These are phyloP conservation scores for Aspergillus neotritici DNA, from an alignment of 2,329 filamentous ascomycete genomes.

Conservation along the genomic window DNA sequence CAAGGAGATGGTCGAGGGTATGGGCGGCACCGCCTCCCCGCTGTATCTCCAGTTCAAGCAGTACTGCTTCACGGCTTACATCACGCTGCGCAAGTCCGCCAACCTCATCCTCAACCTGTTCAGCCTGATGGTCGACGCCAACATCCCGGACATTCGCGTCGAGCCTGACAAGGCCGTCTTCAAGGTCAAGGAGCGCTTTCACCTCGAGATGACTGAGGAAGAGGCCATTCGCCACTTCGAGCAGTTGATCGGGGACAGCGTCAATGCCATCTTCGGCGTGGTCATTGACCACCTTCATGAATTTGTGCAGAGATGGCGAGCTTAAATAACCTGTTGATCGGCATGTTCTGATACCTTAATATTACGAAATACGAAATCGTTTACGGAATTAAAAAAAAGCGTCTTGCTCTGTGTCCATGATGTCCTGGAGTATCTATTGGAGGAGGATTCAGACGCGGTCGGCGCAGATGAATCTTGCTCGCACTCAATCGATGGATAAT, in stretches of 20 bases:
- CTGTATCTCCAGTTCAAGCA: constrained; percentile 88
- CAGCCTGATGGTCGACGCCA: constrained; percentile 93
- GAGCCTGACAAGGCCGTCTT: constrained; percentile 90
- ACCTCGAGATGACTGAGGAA: constrained; percentile 84
- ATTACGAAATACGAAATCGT: not conserved
- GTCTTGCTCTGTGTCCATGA: too few species aligned
- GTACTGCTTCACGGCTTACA: constrained; percentile 93
- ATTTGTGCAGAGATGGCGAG: constrained; percentile 83
- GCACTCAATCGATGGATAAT: too few species aligned
- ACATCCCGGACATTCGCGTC: constrained; percentile 89
- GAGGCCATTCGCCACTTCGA: constrained; percentile 87
- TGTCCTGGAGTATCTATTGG: too few species aligned
- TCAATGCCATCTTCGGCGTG: constrained; percentile 83
- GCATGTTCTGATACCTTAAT: not conserved
- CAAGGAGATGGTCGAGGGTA: constrained; percentile 97
- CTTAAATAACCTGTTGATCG: constrained; percentile 36
- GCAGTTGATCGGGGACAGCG: constrained; percentile 80
- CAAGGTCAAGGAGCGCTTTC: constrained; percentile 92
- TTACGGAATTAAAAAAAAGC: too few species aligned
- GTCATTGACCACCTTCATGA: constrained; percentile 94
- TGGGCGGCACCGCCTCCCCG: constrained; percentile 77
- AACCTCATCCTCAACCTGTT: constrained; percentile 94
- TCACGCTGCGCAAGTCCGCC: constrained; percentile 79
- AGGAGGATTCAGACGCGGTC: too few species aligned
- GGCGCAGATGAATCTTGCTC: too few species aligned